Percentiles rank a stretch among this genome's conserved stretches.
These are phyloP conservation scores for Protostelium mycophagum DNA, from an alignment of 78 protist species.

Conservation along the genomic window DNA sequence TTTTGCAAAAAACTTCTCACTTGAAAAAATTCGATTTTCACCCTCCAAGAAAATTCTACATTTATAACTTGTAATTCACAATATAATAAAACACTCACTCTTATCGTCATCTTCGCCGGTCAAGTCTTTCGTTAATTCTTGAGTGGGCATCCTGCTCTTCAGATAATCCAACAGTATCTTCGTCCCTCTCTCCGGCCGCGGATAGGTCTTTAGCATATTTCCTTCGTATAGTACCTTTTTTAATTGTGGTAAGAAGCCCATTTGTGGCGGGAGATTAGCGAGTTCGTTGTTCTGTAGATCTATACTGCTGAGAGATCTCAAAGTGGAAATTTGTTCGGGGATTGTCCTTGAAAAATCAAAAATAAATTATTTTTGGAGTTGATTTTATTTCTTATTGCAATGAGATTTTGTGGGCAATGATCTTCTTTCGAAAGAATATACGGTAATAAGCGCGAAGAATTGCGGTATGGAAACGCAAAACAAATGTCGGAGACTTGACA, in stretches of 20 bases:
- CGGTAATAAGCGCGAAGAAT: no score
- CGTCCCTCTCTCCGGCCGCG: neutral
- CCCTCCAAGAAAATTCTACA: no score
- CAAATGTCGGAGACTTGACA: no score
- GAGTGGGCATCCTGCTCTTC: neutral
- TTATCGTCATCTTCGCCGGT: neutral
- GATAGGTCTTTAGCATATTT: neutral
- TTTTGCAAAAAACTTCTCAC: neutral
- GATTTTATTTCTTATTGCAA: neutral
- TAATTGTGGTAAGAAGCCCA: neutral
- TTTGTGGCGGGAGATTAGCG: neutral
- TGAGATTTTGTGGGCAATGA: neutral
- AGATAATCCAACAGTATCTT: neutral
- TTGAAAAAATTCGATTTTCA: no score
- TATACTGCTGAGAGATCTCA: neutral
- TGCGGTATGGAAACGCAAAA: no score
- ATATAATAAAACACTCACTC: neutral
- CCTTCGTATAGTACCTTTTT: neutral
- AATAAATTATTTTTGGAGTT: neutral
- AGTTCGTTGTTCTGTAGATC: neutral
- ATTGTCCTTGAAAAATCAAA: no score
- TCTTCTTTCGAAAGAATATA: neutral
- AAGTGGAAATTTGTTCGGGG: no score
- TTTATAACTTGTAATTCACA: neutral
- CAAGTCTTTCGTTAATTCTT: neutral